A percentile compares a stretch with the other conserved stretches of the same genome.
Conservation (phyloP, 148 eudicot species). For the Rhododendron ovatum region DNA sequence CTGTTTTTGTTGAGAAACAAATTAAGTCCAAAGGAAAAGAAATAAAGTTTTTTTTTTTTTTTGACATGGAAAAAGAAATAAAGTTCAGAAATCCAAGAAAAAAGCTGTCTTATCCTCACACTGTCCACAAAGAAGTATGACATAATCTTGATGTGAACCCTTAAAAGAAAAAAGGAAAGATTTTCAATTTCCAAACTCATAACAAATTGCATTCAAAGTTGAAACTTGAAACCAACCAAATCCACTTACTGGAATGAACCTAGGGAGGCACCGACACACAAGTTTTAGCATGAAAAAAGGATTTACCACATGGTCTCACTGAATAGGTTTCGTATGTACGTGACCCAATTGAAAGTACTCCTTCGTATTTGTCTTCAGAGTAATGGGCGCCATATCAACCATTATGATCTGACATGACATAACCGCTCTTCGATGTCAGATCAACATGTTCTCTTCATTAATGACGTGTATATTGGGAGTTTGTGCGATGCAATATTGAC, state of each 20-base stretch:
- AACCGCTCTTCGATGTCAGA: too few species aligned
- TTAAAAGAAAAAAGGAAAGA: not conserved
- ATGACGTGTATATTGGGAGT: too few species aligned
- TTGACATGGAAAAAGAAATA: not conserved
- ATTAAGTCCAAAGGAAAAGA: not conserved
- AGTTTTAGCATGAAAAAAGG: not conserved
- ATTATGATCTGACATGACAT: too few species aligned
- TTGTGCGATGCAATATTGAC: too few species aligned
- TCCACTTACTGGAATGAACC: not conserved
- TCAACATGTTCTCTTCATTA: too few species aligned
- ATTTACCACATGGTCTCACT: not conserved
- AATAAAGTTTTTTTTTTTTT: too few species aligned
- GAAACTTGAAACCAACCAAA: not conserved
- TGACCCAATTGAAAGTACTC: too few species aligned
- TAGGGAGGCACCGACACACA: not conserved
- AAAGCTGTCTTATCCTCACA: not conserved
- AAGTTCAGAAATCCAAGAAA: not conserved
- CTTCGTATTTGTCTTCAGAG: too few species aligned
- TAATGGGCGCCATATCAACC: too few species aligned
- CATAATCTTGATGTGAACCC: not conserved
- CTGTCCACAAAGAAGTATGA: not conserved
- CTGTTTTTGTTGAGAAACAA: not conserved
- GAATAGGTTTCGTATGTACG: too few species aligned
- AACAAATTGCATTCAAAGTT: not conserved
- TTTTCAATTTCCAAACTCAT: not conserved